A percentile compares a stretch with the other conserved stretches of the same genome.
These are phyloP conservation scores for Oropetium thomaeum DNA, from an alignment of 176 grass and related monocot species.

Conservation along the genomic window DNA sequence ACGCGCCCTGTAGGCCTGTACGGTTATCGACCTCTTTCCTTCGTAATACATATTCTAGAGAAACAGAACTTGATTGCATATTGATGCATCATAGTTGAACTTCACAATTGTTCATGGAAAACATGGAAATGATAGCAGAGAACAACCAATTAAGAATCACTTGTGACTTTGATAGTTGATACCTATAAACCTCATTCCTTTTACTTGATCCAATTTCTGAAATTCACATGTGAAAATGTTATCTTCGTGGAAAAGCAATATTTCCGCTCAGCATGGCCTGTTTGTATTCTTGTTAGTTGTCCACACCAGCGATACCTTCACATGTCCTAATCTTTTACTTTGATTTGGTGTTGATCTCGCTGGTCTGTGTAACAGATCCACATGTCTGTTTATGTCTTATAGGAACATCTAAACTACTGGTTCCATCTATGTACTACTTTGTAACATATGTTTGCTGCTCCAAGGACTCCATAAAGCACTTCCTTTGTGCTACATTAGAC, in stretches of 20 bases:
- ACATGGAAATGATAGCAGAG: background rate
- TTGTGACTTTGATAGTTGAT: background rate
- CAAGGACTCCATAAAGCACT: background rate
- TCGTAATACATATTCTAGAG: no score
- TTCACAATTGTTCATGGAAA: background rate
- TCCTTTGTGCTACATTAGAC: background rate
- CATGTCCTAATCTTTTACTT: background rate
- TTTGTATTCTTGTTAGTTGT: no score
- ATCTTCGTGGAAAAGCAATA: background rate
- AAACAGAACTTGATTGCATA: no score
- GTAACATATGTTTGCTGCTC: background rate
- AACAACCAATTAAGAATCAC: background rate
- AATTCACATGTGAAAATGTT: background rate
- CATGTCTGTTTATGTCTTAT: background rate
- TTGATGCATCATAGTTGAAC: background rate
- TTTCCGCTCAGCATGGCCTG: background rate
- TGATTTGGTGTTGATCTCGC: background rate
- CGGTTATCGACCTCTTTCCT: no score
- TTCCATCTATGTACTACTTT: slow-evolving; percentile 6
- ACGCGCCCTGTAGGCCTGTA: no score
- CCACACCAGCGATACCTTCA: background rate
- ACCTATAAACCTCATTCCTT: background rate
- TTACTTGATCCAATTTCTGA: background rate
- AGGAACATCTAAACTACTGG: background rate
- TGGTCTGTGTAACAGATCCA: background rate